Base-by-base conservation (phyloP, 225 moss, liverwort and hornwort genomes). In the Pseudisothecium myosuroides region DNA sequence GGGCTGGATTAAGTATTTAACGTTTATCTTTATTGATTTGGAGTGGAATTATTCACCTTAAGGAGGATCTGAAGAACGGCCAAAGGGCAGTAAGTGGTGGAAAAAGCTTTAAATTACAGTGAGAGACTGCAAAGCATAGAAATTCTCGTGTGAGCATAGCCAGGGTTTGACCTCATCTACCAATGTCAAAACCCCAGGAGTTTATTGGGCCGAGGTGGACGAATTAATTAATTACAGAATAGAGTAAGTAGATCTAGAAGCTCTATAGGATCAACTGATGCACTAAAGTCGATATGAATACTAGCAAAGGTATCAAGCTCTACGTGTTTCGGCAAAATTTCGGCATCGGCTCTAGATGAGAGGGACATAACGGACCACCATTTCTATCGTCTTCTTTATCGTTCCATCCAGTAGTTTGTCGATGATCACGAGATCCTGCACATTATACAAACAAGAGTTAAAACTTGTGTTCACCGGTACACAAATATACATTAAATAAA, bases 341-440 rank as follows among this genome's bases (percentile, higher is more conserved):
- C 21, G 28, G 26, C 54, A 84, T 31, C 41, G 18, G 72, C 50
- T 60, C 93, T 94, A 98, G 86, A 95, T 91, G 50, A 98, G 94
- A 49, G 95, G 95, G 45, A 98, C 98, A 52, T 98, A 98, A 75
- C 96, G 97, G 61, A 98, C 98, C 87, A 96, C 97, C 94, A 98
- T 95, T 81, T 95, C 94, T 54, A 91, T 91, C 41, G 92, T 93
- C 93, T 94, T 92, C 87, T 88, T 91, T 84, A 98, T 92, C 10
- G 95, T 92, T n/a, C 98, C 98, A 67, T 98, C 98, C 47, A 88
- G 86, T 49, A 92, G 83, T 92, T 97, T 98, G 91, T 98, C 95
- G 75, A 98, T 91, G 67, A 96, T 94, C 77, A 97, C 91, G 27
- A 98, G 89, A 92, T 98, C 97, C 98, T 98, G 93, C 84, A 87